phyloP scores from a whole-genome alignment of 2,329 filamentous ascomycete genomes.

The Pezicula radicicola region DNA sequence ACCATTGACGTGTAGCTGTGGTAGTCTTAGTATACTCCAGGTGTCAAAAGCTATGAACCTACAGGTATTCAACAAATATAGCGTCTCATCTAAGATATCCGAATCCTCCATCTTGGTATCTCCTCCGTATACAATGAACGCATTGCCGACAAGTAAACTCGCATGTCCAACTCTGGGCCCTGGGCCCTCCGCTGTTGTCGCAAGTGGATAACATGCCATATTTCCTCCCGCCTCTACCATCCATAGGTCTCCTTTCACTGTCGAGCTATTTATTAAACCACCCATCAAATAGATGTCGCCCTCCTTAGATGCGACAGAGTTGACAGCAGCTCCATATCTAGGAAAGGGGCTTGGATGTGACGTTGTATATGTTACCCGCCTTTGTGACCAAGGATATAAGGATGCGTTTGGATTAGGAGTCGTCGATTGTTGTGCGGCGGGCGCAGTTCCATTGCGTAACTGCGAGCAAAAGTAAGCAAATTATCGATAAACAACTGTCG shows the following conservation, averaged over 20 bases:
- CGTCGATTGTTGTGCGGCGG: slow-evolving; percentile 26
- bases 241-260: slow-evolving; percentile 96
- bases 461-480: slow-evolving; percentile 26
- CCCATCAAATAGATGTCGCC: slow-evolving; percentile 98
- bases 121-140: slow-evolving; percentile 97
- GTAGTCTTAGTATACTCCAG: slow-evolving; percentile 13
- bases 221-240: slow-evolving; percentile 89
- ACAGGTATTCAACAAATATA: slow-evolving; percentile 98
- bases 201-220: slow-evolving; percentile 87
- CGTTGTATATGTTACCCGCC: slow-evolving; percentile 80
- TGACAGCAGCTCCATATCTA: slow-evolving; percentile 94
- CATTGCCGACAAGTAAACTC: slow-evolving; percentile 92
- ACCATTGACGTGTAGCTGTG: slow-evolving; percentile 95
- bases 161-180: slow-evolving; percentile 93
- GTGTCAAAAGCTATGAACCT: slow-evolving; percentile 38
- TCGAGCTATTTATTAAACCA: slow-evolving; percentile 89
- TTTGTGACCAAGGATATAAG: slow-evolving; percentile 94
- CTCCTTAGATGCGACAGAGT: slow-evolving; percentile 88
- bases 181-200: slow-evolving; percentile 89
- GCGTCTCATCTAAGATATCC: slow-evolving; percentile 87
- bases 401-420: slow-evolving; percentile 65
- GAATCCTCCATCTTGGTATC: slow-evolving; percentile 96
- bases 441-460: slow-evolving; percentile 48
- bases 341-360: slow-evolving; percentile 86
- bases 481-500: not conserved